These are phyloP conservation scores for Peniophora sp. DNA, from an alignment of 1,284 basidiomycete genomes.

Conservation along the genomic window DNA sequence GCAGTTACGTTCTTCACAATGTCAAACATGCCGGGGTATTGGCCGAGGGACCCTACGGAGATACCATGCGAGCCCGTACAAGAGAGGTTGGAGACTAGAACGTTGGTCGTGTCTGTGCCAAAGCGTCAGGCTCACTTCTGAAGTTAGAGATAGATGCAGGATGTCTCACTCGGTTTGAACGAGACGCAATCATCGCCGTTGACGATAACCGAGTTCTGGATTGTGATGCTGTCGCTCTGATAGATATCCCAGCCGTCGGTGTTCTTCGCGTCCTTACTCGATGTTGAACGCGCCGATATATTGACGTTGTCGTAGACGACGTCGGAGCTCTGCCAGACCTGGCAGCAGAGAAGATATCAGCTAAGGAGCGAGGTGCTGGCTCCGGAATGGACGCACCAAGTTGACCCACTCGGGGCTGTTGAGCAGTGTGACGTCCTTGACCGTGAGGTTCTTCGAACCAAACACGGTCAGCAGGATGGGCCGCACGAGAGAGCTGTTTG, in stretches of 20 bases:
- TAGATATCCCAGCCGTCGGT: slow-evolving; percentile 64
- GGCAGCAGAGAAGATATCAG: not conserved
- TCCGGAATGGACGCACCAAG: slow-evolving; percentile 25
- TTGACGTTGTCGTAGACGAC: slow-evolving; percentile 34
- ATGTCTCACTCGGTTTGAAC: slow-evolving; percentile 35
- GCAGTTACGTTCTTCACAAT: slow-evolving; percentile 39
- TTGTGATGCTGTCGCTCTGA: slow-evolving; percentile 27
- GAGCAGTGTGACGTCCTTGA: slow-evolving; percentile 38
- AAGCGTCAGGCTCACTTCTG: not conserved
- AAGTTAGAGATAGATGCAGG: not conserved
- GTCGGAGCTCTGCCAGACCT: slow-evolving; percentile 26
- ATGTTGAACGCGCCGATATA: slow-evolving; percentile 31
- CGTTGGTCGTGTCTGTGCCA: slow-evolving; percentile 29
- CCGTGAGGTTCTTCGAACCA: slow-evolving; percentile 43
- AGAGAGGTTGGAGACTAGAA: slow-evolving; percentile 32
- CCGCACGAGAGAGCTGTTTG: slow-evolving; percentile 37
- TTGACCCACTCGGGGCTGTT: slow-evolving; percentile 48
- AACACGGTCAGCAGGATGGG: slow-evolving; percentile 58
- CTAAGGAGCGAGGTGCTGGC: not conserved
- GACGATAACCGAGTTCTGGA: slow-evolving; percentile 22
- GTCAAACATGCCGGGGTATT: slow-evolving; percentile 40
- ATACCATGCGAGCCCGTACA: slow-evolving; percentile 39
- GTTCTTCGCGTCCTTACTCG: slow-evolving; percentile 35
- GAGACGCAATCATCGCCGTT: slow-evolving; percentile 31
- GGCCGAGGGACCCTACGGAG: slow-evolving; percentile 38